Percentiles rank a stretch among this genome's conserved stretches.
Evolutionary conservation across 2,329 filamentous ascomycete species (phyloP).

Genomic region (Pochonia chlamydosporia): DNA sequence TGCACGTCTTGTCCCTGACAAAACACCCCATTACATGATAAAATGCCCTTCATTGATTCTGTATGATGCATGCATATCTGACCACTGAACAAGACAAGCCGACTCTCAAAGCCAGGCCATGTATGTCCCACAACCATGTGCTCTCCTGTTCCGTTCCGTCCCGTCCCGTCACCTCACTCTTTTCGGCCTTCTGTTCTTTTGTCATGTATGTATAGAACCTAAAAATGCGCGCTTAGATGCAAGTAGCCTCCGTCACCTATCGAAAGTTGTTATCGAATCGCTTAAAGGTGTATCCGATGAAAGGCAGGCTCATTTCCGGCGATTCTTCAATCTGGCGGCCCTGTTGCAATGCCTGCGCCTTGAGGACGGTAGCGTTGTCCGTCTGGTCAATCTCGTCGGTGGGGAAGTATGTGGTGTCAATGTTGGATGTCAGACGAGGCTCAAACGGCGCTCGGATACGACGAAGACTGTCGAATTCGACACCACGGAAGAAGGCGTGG

Average conservation of each 20-base stretch:
- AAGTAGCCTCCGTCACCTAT: conserved; percentile 22
- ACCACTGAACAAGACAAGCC: background rate
- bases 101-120: background rate
- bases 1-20: background rate
- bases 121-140: background rate
- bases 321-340: conserved; percentile 66
- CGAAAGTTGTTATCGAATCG: conserved; percentile 75
- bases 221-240: conserved; percentile 1
- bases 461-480: conserved; percentile 89
- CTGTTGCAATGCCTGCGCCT: conserved; percentile 72
- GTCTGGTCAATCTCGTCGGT: conserved; percentile 98
- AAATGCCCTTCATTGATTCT: background rate
- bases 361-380: conserved; percentile 81
- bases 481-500: conserved; percentile 94
- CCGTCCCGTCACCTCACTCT: too few species aligned
- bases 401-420: conserved; percentile 97
- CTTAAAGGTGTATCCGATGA: conserved; percentile 68
- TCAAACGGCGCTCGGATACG: conserved; percentile 94
- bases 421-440: conserved; percentile 84
- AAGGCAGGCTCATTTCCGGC: conserved; percentile 92
- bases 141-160: too few species aligned
- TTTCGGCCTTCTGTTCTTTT: background rate
- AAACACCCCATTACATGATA: background rate
- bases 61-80: background rate
- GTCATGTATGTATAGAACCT: background rate